Evolutionary conservation across 352 stramenopile species (phyloP).

Genomic region (Pythium rishiriense): DNA sequence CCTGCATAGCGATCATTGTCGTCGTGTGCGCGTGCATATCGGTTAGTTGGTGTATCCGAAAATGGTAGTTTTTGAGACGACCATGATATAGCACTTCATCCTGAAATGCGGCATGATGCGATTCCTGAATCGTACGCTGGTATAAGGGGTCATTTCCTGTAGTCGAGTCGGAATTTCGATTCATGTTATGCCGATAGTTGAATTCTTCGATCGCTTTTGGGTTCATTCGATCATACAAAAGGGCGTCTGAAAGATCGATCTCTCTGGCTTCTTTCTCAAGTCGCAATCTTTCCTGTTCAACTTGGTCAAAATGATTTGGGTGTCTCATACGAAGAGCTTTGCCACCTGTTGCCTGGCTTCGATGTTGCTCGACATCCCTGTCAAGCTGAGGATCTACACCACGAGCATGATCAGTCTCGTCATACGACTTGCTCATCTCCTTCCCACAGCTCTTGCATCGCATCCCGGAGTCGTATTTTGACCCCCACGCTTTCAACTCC

Average conservation of each 20-base stretch:
- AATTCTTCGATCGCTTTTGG: slow-evolving; percentile 70
- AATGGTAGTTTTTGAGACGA: slow-evolving; percentile 65
- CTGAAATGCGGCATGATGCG: slow-evolving; percentile 55
- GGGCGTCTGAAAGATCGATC: slow-evolving; percentile 48
- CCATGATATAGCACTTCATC: slow-evolving; percentile 71
- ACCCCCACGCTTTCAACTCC: slow-evolving; percentile 65
- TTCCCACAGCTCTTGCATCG: slow-evolving; percentile 70
- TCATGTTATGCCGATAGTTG: slow-evolving; percentile 69
- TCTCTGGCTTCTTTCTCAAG: slow-evolving; percentile 68
- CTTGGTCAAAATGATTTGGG: slow-evolving; percentile 37
- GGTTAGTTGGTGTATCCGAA: slow-evolving; percentile 59
- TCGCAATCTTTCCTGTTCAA: slow-evolving; percentile 64
- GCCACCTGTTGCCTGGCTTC: slow-evolving; percentile 44
- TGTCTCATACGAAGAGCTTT: slow-evolving; percentile 37
- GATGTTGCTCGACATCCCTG: slow-evolving; percentile 48
- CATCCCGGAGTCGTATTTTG: slow-evolving; percentile 52
- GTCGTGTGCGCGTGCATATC: slow-evolving; percentile 39
- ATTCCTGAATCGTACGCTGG: slow-evolving; percentile 46
- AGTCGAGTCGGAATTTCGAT: slow-evolving; percentile 32
- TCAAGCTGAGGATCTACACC: slow-evolving; percentile 54
- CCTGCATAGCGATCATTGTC: slow-evolving; percentile 53
- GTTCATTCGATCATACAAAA: slow-evolving; percentile 61
- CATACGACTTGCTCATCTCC: slow-evolving; percentile 61
- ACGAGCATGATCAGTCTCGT: slow-evolving; percentile 47
- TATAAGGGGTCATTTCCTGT: slow-evolving; percentile 49